Percentiles rank a stretch among this genome's conserved stretches.
Conservation (phyloP, 352 stramenopile genomes). For the Aphanomyces euteiches region DNA sequence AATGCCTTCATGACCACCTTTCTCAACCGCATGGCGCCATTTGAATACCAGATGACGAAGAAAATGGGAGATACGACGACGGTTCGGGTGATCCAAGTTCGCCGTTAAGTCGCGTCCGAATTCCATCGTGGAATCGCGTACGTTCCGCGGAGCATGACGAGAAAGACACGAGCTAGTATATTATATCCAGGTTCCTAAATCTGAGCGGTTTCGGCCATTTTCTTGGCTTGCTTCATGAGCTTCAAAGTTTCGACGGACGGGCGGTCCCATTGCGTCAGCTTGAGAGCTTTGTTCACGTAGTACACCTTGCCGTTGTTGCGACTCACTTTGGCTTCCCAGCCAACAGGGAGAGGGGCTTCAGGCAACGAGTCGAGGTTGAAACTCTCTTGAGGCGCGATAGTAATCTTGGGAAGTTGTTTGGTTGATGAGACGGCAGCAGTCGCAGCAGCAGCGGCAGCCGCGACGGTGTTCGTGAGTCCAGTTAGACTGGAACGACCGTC, state of each 20-base stretch:
- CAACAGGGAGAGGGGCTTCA: constrained; percentile 71
- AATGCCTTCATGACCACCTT: no score
- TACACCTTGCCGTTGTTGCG: constrained; percentile 82
- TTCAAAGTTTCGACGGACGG: constrained; percentile 82
- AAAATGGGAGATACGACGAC: no score
- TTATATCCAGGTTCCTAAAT: not conserved
- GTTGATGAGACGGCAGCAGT: constrained; percentile 1
- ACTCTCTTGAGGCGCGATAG: constrained; percentile 49
- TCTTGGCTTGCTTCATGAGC: constrained; percentile 33
- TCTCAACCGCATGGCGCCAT: no score
- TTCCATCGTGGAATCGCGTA: no score
- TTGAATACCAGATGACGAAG: no score
- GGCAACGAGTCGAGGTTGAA: constrained; percentile 82
- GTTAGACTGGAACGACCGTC: constrained; percentile 19
- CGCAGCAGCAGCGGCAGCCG: constrained; percentile 10
- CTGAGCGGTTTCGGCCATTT: constrained; percentile 7
- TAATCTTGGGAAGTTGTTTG: not conserved
- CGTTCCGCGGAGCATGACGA: no score
- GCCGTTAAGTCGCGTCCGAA: no score
- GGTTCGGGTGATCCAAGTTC: no score
- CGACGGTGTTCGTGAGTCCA: constrained; percentile 1
- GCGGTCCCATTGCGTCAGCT: constrained; percentile 82
- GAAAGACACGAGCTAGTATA: not conserved
- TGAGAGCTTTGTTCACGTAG: constrained; percentile 85
- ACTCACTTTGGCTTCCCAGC: constrained; percentile 85